Evolutionary conservation across 495 filamentous ascomycete genomes (phyloP).

Genomic region (Aspergillus incahuasiensis): DNA sequence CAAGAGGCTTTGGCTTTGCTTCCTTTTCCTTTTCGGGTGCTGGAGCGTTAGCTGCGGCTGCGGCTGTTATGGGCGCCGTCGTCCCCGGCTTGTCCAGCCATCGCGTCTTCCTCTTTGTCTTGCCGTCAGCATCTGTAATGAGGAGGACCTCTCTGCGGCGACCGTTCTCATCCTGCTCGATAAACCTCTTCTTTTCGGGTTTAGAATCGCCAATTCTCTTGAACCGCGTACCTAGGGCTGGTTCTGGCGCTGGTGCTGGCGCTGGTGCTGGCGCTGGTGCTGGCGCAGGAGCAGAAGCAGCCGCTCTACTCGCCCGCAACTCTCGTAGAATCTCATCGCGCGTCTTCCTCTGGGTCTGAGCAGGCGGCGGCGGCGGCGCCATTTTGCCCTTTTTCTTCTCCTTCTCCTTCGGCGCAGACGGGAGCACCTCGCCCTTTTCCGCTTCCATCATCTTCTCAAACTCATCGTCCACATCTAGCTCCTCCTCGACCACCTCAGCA

Average conservation of each 20-base stretch:
- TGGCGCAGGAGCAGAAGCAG: conserved; percentile 42
- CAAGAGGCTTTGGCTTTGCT: conserved; percentile 53
- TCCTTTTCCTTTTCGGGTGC: conserved; percentile 55
- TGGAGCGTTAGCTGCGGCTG: conserved; percentile 40
- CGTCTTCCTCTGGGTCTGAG: conserved; percentile 63
- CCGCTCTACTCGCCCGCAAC: conserved; percentile 67
- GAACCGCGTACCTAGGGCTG: conserved; percentile 69
- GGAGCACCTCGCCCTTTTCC: conserved; percentile 53
- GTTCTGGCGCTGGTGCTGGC: conserved; percentile 33
- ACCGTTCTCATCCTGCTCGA: conserved; percentile 63
- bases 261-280: conserved; percentile 33
- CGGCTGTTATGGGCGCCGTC: conserved; percentile 15
- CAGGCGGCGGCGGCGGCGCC: conserved; percentile 53
- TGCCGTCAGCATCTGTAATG: conserved; percentile 79
- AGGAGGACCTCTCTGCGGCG: conserved; percentile 79
- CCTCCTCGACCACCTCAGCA: conserved; percentile 14
- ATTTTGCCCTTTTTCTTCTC: conserved; percentile 74
- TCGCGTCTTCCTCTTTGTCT: conserved; percentile 76
- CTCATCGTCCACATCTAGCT: conserved; percentile 65
- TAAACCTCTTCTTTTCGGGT: conserved; percentile 59
- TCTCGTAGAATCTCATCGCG: conserved; percentile 80
- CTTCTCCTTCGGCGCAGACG: conserved; percentile 48
- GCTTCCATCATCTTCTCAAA: conserved; percentile 67
- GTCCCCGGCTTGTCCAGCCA: conserved; percentile 43
- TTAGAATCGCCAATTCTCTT: conserved; percentile 64